Percentiles rank a stretch among this genome's conserved stretches.
Conservation (phyloP, 177 flowering plant genomes). For the Vitis hybrid region DNA sequence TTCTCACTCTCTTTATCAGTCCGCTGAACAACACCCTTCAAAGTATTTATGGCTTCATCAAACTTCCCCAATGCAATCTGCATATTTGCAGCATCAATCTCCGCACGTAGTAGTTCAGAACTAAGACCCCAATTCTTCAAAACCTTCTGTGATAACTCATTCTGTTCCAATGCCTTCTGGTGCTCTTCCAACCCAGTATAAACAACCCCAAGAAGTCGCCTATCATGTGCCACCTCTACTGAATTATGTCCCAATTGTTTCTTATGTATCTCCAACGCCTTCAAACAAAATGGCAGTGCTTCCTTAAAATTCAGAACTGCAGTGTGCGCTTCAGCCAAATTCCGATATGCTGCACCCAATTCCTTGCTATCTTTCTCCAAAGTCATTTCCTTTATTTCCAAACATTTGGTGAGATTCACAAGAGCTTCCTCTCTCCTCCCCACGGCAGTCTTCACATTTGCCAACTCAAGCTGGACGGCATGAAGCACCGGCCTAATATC, state of each 20-base stretch:
- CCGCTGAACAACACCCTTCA: constrained; percentile 63
- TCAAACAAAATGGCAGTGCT: constrained; percentile 70
- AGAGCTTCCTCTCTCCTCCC: constrained; percentile 92
- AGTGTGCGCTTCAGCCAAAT: constrained; percentile 79
- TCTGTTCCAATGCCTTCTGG: constrained; percentile 84
- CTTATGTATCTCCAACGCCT: constrained; percentile 76
- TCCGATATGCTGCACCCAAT: constrained; percentile 71
- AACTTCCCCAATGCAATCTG: constrained; percentile 80
- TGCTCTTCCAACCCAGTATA: constrained; percentile 88
- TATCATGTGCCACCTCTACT: constrained; percentile 85
- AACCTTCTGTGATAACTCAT: constrained; percentile 64
- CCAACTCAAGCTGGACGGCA: constrained; percentile 70
- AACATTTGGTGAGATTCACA: constrained; percentile 56
- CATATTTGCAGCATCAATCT: constrained; percentile 90
- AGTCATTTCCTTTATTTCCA: constrained; percentile 67
- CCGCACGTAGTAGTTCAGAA: constrained; percentile 80
- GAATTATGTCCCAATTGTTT: constrained; percentile 63
- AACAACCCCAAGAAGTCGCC: constrained; percentile 79
- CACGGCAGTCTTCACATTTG: constrained; percentile 77
- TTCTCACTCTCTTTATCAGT: constrained; percentile 79
- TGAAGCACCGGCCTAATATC: constrained; percentile 68
- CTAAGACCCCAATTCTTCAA: constrained; percentile 78
- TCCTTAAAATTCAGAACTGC: constrained; percentile 80
- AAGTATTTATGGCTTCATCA: constrained; percentile 67
- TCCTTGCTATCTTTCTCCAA: constrained; percentile 68